These are phyloP conservation scores for Penicillium sp. DNA, from an alignment of 2,329 filamentous ascomycete genomes.

Conservation along the genomic window DNA sequence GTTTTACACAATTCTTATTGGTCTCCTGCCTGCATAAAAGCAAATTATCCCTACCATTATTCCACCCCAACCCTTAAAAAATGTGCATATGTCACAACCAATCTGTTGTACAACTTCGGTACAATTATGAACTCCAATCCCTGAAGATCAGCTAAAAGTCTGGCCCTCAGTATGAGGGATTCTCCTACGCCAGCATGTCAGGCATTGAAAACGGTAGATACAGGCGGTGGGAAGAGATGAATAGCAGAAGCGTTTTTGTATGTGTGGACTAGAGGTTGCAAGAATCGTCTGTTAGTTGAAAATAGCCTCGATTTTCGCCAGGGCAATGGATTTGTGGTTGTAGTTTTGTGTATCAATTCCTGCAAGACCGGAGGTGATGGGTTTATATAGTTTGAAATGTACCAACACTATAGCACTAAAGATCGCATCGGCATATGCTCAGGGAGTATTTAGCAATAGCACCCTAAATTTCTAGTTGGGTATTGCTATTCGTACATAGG, in stretches of 20 bases:
- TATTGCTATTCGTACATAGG: too few relatives aligned
- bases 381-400: too few relatives aligned
- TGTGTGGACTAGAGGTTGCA: neutral
- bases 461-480: too few relatives aligned
- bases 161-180: neutral
- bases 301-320: too few relatives aligned
- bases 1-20: neutral
- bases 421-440: too few relatives aligned
- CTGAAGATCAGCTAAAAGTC: neutral
- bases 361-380: too few relatives aligned
- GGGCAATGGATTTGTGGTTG: too few relatives aligned
- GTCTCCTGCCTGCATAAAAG: neutral
- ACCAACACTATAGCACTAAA: too few relatives aligned
- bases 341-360: too few relatives aligned
- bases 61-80: neutral
- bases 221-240: neutral
- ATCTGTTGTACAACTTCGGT: neutral
- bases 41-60: neutral
- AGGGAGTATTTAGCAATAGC: too few relatives aligned
- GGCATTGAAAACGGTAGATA: neutral
- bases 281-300: neutral
- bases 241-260: neutral
- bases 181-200: neutral
- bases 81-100: slow-evolving; percentile 1
- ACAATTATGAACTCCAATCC: neutral